Base-by-base conservation (phyloP, 2,329 filamentous ascomycete genomes). In the Lasiodiplodia sp. region DNA sequence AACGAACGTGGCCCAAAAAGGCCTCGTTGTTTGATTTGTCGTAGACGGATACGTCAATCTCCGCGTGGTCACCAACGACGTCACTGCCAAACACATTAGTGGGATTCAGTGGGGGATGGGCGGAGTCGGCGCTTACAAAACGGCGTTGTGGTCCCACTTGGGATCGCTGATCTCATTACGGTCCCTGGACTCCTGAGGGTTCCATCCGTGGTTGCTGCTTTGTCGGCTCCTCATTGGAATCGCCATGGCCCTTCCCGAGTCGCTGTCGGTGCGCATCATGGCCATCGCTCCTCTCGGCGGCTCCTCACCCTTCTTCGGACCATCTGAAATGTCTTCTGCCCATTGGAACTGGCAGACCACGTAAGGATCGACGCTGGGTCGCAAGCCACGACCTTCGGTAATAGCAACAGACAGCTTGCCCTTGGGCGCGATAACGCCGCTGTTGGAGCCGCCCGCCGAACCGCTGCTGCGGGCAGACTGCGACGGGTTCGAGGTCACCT, bases 171-270 rank as follows among this genome's bases (percentile, higher is more conserved):
- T 85, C 67, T 88, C 85, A 66, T 89, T 87, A 73, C 89, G 90
- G 47, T 81, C 81, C 72, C 84, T 83, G 73, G 85, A 83, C 70
- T 88, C 86, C 70, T 73, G 73, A 0, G 78, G 75, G 68, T 85
- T 84, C 87, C 86, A 72, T 91, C 95, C 97, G 68, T 94, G 97
- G 81, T 95, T 94, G 83, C 95, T 98, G 82, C 95, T 98, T 79
- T 98, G 96, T 67, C 96, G 90, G 79, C 94, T 98, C 75, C 91
- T 91, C 93, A 98, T 97, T 1, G 96, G 96, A 72, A 99, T 98
- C 38, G 94, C 93, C 90, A 97, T 95, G 18, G 94, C 88, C 65
- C 91, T 88, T 34, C 94, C 92, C 37, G 91, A 91, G 74, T 97
- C 93, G 77, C 92, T 96, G 69, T 90, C 91, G 71, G 91, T 89